Conservation (phyloP, 495 filamentous ascomycete genomes). For the Letharia lupina region DNA sequence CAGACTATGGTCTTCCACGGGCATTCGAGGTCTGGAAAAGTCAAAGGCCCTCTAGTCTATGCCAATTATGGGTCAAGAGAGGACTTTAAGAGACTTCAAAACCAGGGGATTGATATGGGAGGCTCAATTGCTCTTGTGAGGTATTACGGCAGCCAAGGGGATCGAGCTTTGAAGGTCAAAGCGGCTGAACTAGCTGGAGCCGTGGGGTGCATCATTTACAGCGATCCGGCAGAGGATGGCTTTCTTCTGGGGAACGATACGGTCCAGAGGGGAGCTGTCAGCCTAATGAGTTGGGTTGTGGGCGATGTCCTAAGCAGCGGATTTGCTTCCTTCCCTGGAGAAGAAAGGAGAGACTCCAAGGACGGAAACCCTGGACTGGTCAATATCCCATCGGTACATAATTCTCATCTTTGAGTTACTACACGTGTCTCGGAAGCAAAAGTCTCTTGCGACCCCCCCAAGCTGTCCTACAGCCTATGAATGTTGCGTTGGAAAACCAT, state of each 20-base stretch:
- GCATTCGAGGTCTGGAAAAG: slow-evolving; percentile 78
- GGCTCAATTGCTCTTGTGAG: slow-evolving; percentile 80
- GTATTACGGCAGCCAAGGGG: slow-evolving; percentile 64
- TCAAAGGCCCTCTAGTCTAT: slow-evolving; percentile 87
- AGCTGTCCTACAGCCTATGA: not conserved
- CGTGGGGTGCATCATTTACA: slow-evolving; percentile 83
- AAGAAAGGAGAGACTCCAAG: slow-evolving; percentile 51
- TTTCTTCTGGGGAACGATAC: slow-evolving; percentile 69
- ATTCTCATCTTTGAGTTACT: not conserved
- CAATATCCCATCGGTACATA: slow-evolving; percentile 59
- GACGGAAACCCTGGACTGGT: slow-evolving; percentile 65
- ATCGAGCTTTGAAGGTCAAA: slow-evolving; percentile 75
- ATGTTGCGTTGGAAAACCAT: not conserved
- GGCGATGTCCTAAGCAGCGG: slow-evolving; percentile 87
- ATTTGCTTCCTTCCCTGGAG: slow-evolving; percentile 63
- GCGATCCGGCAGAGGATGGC: slow-evolving; percentile 74
- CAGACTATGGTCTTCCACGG: slow-evolving; percentile 78
- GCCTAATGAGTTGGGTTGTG: slow-evolving; percentile 70
- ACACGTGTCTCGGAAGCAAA: not conserved
- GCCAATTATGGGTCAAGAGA: slow-evolving; percentile 82
- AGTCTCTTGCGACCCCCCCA: not conserved
- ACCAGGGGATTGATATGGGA: slow-evolving; percentile 60
- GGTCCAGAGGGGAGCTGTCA: slow-evolving; percentile 77
- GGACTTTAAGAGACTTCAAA: slow-evolving; percentile 66
- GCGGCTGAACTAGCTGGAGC: slow-evolving; percentile 80